phyloP scores from a whole-genome alignment of 192 early-diverging fungal genomes.

The Globomyces pollinis-pini region DNA sequence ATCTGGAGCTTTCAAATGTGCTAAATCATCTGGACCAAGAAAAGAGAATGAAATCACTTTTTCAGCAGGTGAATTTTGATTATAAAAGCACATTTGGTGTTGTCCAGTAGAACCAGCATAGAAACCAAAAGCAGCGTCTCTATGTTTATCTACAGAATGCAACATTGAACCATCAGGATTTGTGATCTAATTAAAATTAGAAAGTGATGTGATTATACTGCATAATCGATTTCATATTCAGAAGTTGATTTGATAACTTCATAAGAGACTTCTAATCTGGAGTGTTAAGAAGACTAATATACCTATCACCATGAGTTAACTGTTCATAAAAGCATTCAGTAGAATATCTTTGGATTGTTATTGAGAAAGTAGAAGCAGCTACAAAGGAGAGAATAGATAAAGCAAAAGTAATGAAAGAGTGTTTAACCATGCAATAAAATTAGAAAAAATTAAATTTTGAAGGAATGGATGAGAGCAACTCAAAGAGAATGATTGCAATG shows the following conservation, averaged over 20 bases:
- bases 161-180: slow-evolving; percentile 18
- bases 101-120: slow-evolving; percentile 45
- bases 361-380: background rate
- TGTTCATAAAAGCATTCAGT: slow-evolving; percentile 61
- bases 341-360: background rate
- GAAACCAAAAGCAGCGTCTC: slow-evolving; percentile 22
- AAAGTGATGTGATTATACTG: background rate
- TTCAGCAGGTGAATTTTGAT: slow-evolving; percentile 34
- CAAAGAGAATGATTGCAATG: no score
- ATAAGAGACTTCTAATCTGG: slow-evolving; percentile 57
- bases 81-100: slow-evolving; percentile 72
- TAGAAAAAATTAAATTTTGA: no score
- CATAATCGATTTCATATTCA: background rate
- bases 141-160: slow-evolving; percentile 12
- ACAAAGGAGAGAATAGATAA: no score
- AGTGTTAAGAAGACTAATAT: background rate
- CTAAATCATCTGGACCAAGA: slow-evolving; percentile 13
- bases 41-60: slow-evolving; percentile 14
- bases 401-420: no score
- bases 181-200: background rate
- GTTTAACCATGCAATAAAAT: no score
- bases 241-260: slow-evolving; percentile 21
- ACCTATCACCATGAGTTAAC: slow-evolving; percentile 40
- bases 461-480: no score
- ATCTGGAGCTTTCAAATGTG: background rate